A percentile compares a stretch with the other conserved stretches of the same genome.
Conservation (phyloP, 2,329 filamentous ascomycete species). For the Fusarium sp. region DNA sequence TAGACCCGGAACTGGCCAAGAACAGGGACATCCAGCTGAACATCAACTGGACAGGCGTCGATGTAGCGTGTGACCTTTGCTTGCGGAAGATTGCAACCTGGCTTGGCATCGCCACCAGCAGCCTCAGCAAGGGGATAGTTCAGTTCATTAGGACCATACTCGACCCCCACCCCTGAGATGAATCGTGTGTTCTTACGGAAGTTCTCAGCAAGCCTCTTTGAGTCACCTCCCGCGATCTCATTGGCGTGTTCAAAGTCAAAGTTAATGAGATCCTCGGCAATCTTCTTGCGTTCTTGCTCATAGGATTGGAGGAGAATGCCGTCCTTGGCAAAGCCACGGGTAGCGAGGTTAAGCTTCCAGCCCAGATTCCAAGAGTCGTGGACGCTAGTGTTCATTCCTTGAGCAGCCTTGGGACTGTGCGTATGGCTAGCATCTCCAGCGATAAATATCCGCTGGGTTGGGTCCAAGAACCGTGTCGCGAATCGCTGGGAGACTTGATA, state of each 20-base stretch:
- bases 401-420: constrained; percentile 77
- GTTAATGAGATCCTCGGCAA: constrained; percentile 67
- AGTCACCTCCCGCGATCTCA: constrained; percentile 70
- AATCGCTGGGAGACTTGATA: constrained; percentile 78
- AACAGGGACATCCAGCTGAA: constrained; percentile 81
- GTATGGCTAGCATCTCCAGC: constrained; percentile 78
- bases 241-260: constrained; percentile 69
- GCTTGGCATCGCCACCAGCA: constrained; percentile 58
- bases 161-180: constrained; percentile 77
- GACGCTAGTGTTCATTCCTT: constrained; percentile 73
- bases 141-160: constrained; percentile 63
- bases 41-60: constrained; percentile 80
- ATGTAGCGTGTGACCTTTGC: constrained; percentile 80
- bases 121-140: constrained; percentile 55
- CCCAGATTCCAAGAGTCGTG: constrained; percentile 71
- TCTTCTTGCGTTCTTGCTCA: constrained; percentile 70
- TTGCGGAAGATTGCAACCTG: constrained; percentile 69
- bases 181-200: constrained; percentile 77
- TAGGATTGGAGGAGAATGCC: constrained; percentile 67
- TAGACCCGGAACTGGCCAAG: constrained; percentile 82
- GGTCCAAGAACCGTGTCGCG: constrained; percentile 73
- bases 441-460: constrained; percentile 68
- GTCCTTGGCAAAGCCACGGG: constrained; percentile 65
- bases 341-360: constrained; percentile 64
- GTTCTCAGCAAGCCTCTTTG: constrained; percentile 71